A percentile compares a stretch with the other conserved stretches of the same genome.
phyloP scores from a whole-genome alignment of 495 filamentous ascomycete genomes.

The Xylaria nigripes region DNA sequence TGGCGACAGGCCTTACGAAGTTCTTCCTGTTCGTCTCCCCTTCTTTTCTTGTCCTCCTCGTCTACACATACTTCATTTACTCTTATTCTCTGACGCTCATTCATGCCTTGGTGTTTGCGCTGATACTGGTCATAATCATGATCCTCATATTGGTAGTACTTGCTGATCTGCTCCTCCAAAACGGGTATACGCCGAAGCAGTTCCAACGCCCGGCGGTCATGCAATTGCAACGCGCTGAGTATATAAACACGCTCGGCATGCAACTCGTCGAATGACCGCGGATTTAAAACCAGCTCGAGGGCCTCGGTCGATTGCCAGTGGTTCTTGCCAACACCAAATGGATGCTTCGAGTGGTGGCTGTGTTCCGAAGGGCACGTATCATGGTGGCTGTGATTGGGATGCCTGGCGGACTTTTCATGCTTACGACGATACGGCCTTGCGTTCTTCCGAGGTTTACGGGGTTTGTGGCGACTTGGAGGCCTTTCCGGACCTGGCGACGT shows the following conservation, averaged over 20 bases:
- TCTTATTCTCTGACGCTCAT: background rate
- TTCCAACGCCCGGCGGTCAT: constrained; percentile 24
- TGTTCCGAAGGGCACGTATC: background rate
- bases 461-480: background rate
- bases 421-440: background rate
- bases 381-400: background rate
- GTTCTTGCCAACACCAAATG: background rate
- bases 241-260: constrained; percentile 31
- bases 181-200: constrained; percentile 26
- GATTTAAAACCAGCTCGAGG: constrained; percentile 16
- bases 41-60: background rate
- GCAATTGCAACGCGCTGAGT: constrained; percentile 31
- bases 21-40: constrained; percentile 11
- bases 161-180: constrained; percentile 17
- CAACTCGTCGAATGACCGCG: constrained; percentile 30
- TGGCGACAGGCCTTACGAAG: background rate
- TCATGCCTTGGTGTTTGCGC: background rate
- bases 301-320: background rate
- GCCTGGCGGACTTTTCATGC: background rate
- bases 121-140: background rate
- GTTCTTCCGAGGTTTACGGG: background rate
- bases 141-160: background rate
- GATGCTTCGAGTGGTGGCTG: background rate
- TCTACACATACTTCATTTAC: no score
- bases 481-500: background rate